Evolutionary conservation across 495 filamentous ascomycete species (phyloP), one percentile per base, ranked within the genome.

Genomic region (Trichocladium antarcticum): DNA sequence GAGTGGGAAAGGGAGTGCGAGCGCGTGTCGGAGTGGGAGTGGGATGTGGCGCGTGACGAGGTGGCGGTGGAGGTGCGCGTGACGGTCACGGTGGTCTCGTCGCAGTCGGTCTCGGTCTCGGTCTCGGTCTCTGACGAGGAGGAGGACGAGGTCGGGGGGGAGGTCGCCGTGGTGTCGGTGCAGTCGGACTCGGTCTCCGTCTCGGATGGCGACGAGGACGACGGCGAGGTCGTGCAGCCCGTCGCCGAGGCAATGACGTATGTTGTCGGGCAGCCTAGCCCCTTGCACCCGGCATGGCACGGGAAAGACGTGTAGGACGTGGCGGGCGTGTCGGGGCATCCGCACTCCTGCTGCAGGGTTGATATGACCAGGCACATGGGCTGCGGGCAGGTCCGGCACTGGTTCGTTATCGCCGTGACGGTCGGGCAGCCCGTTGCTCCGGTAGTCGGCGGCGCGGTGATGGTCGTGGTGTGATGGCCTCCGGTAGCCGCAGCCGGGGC

Each of bases 231-330:
- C 7, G 22, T 9, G 47, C 51, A 54, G 19, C 24, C 41, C 6
- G 51, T 50, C 3, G 47, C 46, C 15, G 37, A 36, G 20, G 41
- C 45, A 9, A 57, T 39, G 16, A n/a, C 11, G 29, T 31, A 57
- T 7, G 17, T 35, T 11, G 55, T 57, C 42, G 37, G 53, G 50
- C 52, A 64, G 43, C 59, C 52, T 22, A 57, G 53, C 39, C 53
- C 47, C 45, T 27, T 34, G 54, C 54, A 50, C 12, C 38, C 21
- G 44, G 49, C 46, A n/a, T 48, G 17, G 51, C 51, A 63, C n/a
- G 55, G 49, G 51, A 54, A 56, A 29, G 54, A 47, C 22, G 21
- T 35, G 27, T 24, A 50, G 0, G 39, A 19, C 15, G 55, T 53
- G 3, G 37, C 46, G 14, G 29, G 28, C n/a, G 12, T 5, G 10